Percentiles rank a stretch among this genome's conserved stretches.
Conservation (phyloP, 73 alveolate species). For the Paramecium tetraurelia region DNA sequence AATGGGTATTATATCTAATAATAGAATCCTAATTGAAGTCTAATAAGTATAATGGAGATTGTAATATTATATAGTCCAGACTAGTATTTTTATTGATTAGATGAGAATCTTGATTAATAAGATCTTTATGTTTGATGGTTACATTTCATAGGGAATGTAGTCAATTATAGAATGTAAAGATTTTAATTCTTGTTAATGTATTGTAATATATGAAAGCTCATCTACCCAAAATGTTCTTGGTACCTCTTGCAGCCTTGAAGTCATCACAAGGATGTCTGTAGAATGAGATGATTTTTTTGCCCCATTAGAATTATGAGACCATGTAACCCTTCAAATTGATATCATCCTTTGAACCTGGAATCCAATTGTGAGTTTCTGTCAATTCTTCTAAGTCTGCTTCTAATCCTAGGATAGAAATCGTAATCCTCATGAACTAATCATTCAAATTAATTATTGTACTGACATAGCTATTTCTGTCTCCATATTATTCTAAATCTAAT, state of each 20-base stretch:
- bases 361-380: conserved; percentile 62
- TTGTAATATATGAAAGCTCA: background rate
- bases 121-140: no score
- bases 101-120: no score
- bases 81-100: no score
- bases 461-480: conserved; percentile 37
- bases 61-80: background rate
- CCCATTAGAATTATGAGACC: conserved; percentile 59
- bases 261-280: conserved; percentile 66
- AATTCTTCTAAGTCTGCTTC: conserved; percentile 60
- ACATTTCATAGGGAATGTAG: no score
- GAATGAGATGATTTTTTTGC: conserved; percentile 57
- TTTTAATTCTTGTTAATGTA: background rate
- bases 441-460: background rate
- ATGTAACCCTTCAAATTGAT: conserved; percentile 55
- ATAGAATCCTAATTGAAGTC: background rate
- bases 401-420: conserved; percentile 58
- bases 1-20: background rate
- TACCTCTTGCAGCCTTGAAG: conserved; percentile 63
- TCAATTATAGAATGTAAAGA: background rate
- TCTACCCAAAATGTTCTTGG: conserved; percentile 66
- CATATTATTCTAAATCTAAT: conserved; percentile 54
- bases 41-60: background rate
- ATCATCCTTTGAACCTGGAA: conserved; percentile 66
- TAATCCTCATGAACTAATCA: conserved; percentile 54